A percentile compares a stretch with the other conserved stretches of the same genome.
These are phyloP conservation scores for Chenopodium suecicum DNA, from an alignment of 148 eudicot species.

Conservation along the genomic window DNA sequence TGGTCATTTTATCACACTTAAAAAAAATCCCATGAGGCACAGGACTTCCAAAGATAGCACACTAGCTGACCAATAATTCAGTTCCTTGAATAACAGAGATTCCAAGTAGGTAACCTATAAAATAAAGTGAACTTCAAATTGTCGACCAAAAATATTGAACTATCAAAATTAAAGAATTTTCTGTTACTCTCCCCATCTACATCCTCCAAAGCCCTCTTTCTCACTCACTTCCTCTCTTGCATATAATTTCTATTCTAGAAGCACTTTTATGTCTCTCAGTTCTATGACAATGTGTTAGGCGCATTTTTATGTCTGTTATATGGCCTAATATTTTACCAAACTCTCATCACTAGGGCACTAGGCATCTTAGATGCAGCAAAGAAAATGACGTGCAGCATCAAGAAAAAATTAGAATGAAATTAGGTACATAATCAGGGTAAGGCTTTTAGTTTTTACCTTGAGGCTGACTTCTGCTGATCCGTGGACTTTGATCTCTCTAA, in stretches of 20 bases:
- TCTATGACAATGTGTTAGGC: too few relatives aligned
- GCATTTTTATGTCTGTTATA: neutral
- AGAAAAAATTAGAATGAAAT: neutral
- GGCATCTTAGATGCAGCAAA: neutral
- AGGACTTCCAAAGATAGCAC: too few relatives aligned
- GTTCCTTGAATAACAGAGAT: too few relatives aligned
- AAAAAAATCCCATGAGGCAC: too few relatives aligned
- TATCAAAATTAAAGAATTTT: too few relatives aligned
- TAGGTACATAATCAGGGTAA: neutral
- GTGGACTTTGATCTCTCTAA: slow-evolving; percentile 46
- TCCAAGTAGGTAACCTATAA: neutral
- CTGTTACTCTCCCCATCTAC: too few relatives aligned
- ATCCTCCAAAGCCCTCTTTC: too few relatives aligned
- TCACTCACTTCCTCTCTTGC: too few relatives aligned
- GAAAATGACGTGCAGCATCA: neutral
- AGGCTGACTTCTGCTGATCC: slow-evolving; percentile 44
- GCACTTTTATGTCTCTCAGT: too few relatives aligned
- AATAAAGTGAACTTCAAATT: neutral
- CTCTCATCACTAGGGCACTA: neutral
- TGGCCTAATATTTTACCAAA: neutral
- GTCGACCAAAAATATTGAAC: neutral
- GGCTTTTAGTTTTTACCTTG: slow-evolving; percentile 41
- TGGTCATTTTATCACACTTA: too few relatives aligned
- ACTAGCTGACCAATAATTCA: too few relatives aligned
- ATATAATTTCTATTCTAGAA: too few relatives aligned